Base-by-base conservation (phyloP, 768 basidiomycete genomes). In the Thelephora ganbajun region DNA sequence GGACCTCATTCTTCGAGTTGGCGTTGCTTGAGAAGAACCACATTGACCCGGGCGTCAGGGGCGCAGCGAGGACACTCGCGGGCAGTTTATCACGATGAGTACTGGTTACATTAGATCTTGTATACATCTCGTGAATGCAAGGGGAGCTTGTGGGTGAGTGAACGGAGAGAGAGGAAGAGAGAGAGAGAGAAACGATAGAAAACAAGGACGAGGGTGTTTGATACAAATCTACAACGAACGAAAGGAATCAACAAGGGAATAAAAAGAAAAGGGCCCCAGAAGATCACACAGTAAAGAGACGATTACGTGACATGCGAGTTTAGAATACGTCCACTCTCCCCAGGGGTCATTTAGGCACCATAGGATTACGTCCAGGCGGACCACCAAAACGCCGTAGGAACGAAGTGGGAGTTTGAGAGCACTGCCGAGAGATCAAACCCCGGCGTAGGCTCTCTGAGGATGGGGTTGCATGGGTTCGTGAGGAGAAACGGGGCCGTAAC, bases 1-100 rank as follows among this genome's bases (percentile, higher is more conserved):
- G 80, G 43, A 81, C 88, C 30, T 84, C 77, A 41, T 82, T 90
- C 56, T 97, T 80, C 75, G 96, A 99, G 66, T 64, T 93, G 48
- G 66, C 81, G 52, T 63, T 82, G 50, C 71, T 87, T 44, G 67
- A 69, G 52, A 61, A 64, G 54, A 67, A 66, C 30, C 80, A 88
- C 61, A 75, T 70, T 59, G 85, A 93, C 63, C 64, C 71, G 56
- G 64, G 67, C 46, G 82, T 96, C 6, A 69, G 85, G 52, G 69
- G 69, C 43, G 81, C 75, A 54, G 90, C 89, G 45, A 64, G 56
- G 45, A 74, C 69, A 55, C 64, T 88, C 52, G 63, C 76, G 49
- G 67, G 64, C 47, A 72, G 66, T 53, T 60, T 62, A 48, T 66
- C 65, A 45, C 59, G 61, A 30, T 71, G 61, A 43, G 39, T 20